phyloP scores from a whole-genome alignment of 805 yeast species.

The Starmerella floricola region DNA sequence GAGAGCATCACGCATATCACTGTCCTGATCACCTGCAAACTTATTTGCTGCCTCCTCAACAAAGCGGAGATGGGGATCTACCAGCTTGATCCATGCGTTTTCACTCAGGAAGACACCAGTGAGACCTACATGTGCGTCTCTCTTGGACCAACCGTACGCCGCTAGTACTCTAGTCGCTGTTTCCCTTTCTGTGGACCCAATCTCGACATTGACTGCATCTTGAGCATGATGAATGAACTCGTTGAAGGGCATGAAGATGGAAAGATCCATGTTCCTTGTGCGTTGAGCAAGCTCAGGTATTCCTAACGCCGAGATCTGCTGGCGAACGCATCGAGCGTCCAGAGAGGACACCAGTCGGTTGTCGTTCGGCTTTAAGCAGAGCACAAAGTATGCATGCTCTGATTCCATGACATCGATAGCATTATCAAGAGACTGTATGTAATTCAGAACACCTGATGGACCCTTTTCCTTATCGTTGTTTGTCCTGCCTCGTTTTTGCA shows the following conservation, averaged over 20 bases:
- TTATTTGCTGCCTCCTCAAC: constrained; percentile 28
- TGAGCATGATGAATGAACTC: constrained; percentile 28
- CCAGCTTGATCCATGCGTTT: constrained; percentile 32
- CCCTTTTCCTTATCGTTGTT: not conserved
- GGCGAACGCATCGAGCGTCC: constrained; percentile 35
- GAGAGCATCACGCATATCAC: constrained; percentile 17
- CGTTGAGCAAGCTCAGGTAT: constrained; percentile 33
- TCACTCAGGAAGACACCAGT: constrained; percentile 34
- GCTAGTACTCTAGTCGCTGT: constrained; percentile 25
- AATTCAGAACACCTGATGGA: constrained; percentile 9
- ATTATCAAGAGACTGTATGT: constrained; percentile 27
- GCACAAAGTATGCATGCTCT: constrained; percentile 32
- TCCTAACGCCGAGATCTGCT: constrained; percentile 33
- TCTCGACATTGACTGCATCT: constrained; percentile 5
- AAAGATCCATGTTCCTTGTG: constrained; percentile 30
- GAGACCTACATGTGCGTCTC: constrained; percentile 32
- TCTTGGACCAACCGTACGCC: constrained; percentile 28
- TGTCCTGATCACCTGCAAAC: constrained; percentile 18
- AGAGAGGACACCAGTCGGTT: constrained; percentile 29
- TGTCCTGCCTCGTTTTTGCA: constrained; percentile 6
- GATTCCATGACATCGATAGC: constrained; percentile 31
- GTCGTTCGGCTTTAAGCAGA: constrained; percentile 35
- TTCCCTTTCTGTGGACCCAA: constrained; percentile 26
- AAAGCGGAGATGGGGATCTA: constrained; percentile 30
- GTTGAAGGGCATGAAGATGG: constrained; percentile 31